Base-by-base conservation (phyloP, 306 rosid genomes). In the Dalbergia cultrata region DNA sequence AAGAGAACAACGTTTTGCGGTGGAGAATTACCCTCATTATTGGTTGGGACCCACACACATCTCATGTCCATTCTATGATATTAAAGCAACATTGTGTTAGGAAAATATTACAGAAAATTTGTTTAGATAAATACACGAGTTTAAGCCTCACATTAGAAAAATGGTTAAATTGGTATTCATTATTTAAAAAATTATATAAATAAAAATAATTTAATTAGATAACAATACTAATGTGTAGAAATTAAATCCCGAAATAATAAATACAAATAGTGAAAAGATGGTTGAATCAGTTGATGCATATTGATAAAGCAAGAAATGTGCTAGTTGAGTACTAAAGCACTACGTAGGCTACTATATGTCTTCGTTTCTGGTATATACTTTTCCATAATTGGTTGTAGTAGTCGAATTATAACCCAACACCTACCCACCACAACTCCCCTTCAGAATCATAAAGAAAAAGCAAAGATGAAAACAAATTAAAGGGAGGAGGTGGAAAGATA, bases 1-100 rank as follows among this genome's bases (percentile, higher is more conserved):
- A 67, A 16, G 17, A 78, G 13, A 49, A 43, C 16, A 83, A 80
- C 31, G 66, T 72, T 70, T 68, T 67, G 81, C 77, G 49, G 71
- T 45, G 62, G 74, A 67, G 45, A 67, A 56, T 70, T 16, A 44
- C 47, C 66, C 61, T 72, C 73, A 63, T 82, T 66, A 50, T 74
- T 75, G 74, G 68, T 35, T 67, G 76, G 85, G 75, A 75, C 72
- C 81, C 87, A 65, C 85, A 50, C 60, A 62, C 74, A 39, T 83
- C 43, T 66, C 66, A 60, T 72, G 56, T 60, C 33, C 63, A 13
- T 50, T 72, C 47, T 34, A 65, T 34, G 22, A 22, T 16, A 60
- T 14, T 37, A 47, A 52, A 26, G 8, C 67, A 4, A 65, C 13
- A 10, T 53, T 31, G 26, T 33, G 16, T 84, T 13, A 12, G n/a